Percentiles rank a stretch among this genome's conserved stretches.
These are phyloP conservation scores for Wakefieldia striispora DNA, from an alignment of 768 basidiomycete genomes.

Conservation along the genomic window DNA sequence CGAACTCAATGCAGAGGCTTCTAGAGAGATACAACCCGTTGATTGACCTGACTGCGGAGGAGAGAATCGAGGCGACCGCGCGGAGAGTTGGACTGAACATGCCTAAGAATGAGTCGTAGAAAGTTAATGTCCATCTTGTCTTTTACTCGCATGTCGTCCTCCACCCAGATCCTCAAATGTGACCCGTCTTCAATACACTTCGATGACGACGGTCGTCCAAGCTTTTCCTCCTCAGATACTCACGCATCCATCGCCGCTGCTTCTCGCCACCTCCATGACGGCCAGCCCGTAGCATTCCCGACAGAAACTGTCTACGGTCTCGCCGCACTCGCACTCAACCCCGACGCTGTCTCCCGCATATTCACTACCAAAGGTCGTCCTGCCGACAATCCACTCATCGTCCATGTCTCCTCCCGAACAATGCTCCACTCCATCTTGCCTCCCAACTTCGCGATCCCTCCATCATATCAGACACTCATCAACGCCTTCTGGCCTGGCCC, in stretches of 20 bases:
- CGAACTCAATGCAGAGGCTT: conserved; percentile 50
- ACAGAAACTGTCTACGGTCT: conserved; percentile 99
- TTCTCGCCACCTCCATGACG: conserved; percentile 44
- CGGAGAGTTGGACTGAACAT: conserved; percentile 85
- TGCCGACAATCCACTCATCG: conserved; percentile 94
- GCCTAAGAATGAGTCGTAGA: conserved; percentile 29
- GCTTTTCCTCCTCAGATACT: conserved; percentile 51
- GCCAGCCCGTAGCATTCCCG: conserved; percentile 79
- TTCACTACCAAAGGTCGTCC: conserved; percentile 91
- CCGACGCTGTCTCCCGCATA: conserved; percentile 65
- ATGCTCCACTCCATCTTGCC: conserved; percentile 85
- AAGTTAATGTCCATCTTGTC: neutral
- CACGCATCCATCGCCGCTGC: conserved; percentile 54
- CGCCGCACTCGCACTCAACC: conserved; percentile 77
- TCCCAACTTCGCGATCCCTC: conserved; percentile 54
- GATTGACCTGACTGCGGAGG: conserved; percentile 73
- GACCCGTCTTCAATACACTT: conserved; percentile 65
- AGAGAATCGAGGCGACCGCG: conserved; percentile 82
- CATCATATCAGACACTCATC: conserved; percentile 72
- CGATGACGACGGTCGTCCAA: conserved; percentile 41
- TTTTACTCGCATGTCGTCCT: conserved; percentile 11
- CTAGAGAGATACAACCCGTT: conserved; percentile 88
- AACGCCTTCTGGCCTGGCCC: conserved; percentile 93
- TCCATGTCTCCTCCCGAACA: conserved; percentile 81
- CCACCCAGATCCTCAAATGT: conserved; percentile 53